These are phyloP conservation scores for Phoma sp. DNA, from an alignment of 2,329 filamentous ascomycete genomes.

Conservation along the genomic window DNA sequence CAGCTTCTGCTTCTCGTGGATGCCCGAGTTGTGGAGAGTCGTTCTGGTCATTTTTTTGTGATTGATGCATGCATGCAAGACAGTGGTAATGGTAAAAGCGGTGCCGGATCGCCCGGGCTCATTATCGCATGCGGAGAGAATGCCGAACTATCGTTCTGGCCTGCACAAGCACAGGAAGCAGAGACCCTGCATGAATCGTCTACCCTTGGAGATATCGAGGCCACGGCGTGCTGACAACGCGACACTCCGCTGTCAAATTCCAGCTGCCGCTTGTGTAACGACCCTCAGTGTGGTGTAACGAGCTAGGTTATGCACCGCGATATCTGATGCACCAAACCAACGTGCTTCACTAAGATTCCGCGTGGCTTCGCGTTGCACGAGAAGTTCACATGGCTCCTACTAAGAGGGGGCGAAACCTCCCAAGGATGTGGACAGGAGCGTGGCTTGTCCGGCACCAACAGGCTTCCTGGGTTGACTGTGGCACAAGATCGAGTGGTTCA, in stretches of 20 bases:
- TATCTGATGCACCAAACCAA: constrained; percentile 31
- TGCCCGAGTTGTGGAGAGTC: background rate
- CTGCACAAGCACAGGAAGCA: background rate
- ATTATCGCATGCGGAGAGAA: background rate
- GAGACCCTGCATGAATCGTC: constrained; percentile 15
- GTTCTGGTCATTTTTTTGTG: background rate
- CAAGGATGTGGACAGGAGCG: constrained; percentile 13
- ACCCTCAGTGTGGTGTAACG: constrained; percentile 28
- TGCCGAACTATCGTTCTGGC: background rate
- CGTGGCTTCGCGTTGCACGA: constrained; percentile 25
- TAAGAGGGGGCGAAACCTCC: constrained; percentile 13
- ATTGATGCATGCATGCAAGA: background rate
- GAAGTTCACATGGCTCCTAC: constrained; percentile 30
- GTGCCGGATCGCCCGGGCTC: background rate
- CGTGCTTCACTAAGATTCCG: constrained; percentile 28
- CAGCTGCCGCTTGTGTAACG: constrained; percentile 22
- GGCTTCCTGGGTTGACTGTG: constrained; percentile 8
- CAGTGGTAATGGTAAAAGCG: background rate
- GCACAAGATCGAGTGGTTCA: constrained; percentile 29
- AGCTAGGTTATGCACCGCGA: constrained; percentile 47
- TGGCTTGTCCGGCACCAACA: constrained; percentile 8
- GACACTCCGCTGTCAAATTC: constrained; percentile 24
- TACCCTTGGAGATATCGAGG: background rate
- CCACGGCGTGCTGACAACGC: constrained; percentile 5
- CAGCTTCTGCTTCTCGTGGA: background rate